Evolutionary conservation across 106 monocot species (phyloP), one percentile per base, ranked within the genome.

Genomic region (Dendrobium officinale): DNA sequence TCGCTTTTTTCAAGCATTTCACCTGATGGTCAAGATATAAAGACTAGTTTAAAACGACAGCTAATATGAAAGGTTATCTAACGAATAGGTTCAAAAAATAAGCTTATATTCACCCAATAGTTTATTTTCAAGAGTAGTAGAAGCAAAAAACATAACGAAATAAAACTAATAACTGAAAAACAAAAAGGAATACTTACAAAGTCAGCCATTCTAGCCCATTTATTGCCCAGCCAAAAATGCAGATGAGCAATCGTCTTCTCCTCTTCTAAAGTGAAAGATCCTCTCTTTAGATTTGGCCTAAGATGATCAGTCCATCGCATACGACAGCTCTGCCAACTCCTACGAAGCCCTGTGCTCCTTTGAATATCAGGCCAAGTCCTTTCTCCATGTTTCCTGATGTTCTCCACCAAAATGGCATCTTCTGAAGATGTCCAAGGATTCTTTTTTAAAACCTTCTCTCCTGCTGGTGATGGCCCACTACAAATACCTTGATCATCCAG

Each of bases 291-390:
- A 64, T 85, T 80, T 31, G 90, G 87, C 74, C 83, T 85, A 24
- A 87, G 83, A 79, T 90, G 90, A 78, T 90, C 87, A 75, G 90
- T 85, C 90, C 90, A 90, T 26, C 87, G 80, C 18, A 90, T 70
- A 7, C 90, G 82, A 43, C 90, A 90, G 75, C 87, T 90, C 72
- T 90, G 87, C 26, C 90, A 85, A 75, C 87, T 85, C 29, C 90
- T 80, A 48, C 48, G 67, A 29, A 90, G 80, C 31, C 87, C 87
- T 0, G 87, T 74, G 42, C 81, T 47, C 83, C 85, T 87, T 48
- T 83, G 85, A 40, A 87, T 85, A 55, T 83, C 82, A 79, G 87
- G 87, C 90, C 90, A 90, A 43, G 87, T 90, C 13, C 87, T 87
- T 45, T 90, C 90, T 1, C 87, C 87, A 68, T 87, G 80, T 19